These are phyloP conservation scores for Lactarius psammicola DNA, from an alignment of 768 basidiomycete genomes.

Conservation along the genomic window DNA sequence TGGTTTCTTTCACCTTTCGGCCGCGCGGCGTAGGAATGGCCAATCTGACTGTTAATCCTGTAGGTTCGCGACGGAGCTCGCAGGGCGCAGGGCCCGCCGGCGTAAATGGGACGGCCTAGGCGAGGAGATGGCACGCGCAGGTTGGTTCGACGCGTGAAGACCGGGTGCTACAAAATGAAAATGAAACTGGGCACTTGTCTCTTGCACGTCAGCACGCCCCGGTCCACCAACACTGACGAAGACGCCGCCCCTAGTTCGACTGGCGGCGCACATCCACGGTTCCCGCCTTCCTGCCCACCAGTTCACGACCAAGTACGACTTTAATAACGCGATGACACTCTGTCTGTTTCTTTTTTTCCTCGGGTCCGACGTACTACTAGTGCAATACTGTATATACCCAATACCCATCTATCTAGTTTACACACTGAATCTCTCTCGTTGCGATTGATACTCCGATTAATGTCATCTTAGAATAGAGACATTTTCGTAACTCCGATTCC, in stretches of 20 bases:
- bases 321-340: neutral
- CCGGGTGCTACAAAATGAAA: neutral
- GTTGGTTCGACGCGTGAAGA: conserved; percentile 61
- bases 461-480: neutral
- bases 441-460: neutral
- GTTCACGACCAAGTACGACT: neutral
- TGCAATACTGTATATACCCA: neutral
- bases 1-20: too few relatives aligned
- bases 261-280: neutral
- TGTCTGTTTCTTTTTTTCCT: neutral
- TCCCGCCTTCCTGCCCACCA: neutral
- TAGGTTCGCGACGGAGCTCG: conserved; percentile 82
- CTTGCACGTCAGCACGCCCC: neutral
- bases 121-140: conserved; percentile 68
- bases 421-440: neutral
- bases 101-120: conserved; percentile 66
- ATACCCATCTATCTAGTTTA: neutral
- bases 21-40: neutral
- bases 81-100: conserved; percentile 68
- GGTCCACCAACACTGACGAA: neutral
- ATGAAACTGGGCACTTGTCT: neutral
- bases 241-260: neutral
- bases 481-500: too few relatives aligned
- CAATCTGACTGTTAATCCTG: neutral
- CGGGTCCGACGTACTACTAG: neutral